Evolutionary conservation across 768 basidiomycete species (phyloP).

Genomic region (Kwoniella heveanensis): DNA sequence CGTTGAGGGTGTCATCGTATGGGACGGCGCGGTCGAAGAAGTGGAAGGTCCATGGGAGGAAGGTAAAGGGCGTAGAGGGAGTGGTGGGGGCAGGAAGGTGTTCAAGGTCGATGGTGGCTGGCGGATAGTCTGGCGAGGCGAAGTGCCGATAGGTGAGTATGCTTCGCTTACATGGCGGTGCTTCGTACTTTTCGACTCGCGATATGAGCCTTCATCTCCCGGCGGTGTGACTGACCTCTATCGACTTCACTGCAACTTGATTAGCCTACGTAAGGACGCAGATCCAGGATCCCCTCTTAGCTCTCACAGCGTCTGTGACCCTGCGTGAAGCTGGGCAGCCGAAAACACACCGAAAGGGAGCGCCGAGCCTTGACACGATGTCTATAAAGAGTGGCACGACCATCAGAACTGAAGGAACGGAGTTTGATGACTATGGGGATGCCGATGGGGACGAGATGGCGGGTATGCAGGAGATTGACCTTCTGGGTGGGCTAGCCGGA

Average conservation of each 20-base stretch:
- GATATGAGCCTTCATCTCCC: no score
- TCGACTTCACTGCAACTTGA: no score
- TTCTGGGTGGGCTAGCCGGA: constrained; percentile 64
- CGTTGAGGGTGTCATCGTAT: constrained; percentile 73
- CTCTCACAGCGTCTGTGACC: constrained; percentile 81
- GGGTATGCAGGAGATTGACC: constrained; percentile 67
- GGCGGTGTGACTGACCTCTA: no score
- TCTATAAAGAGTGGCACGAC: constrained; percentile 32
- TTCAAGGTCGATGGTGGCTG: constrained; percentile 70
- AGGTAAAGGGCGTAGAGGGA: constrained; percentile 57
- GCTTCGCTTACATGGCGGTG: background rate
- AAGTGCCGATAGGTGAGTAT: constrained; percentile 74
- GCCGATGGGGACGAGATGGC: constrained; percentile 52
- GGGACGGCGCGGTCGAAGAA: constrained; percentile 50
- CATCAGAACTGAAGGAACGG: constrained; percentile 39
- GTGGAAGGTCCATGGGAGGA: constrained; percentile 65
- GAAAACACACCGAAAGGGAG: constrained; percentile 19
- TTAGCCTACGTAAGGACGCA: constrained; percentile 75
- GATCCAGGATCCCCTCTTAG: constrained; percentile 74
- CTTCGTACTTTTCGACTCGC: background rate
- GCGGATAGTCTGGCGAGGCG: constrained; percentile 78
- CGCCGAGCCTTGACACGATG: constrained; percentile 22
- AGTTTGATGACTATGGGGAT: constrained; percentile 55
- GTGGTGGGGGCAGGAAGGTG: constrained; percentile 65
- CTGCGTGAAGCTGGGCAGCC: constrained; percentile 64